A percentile compares a stretch with the other conserved stretches of the same genome.
These are phyloP conservation scores for Urostyla sp. DNA, from an alignment of 73 alveolate genomes.

Conservation along the genomic window DNA sequence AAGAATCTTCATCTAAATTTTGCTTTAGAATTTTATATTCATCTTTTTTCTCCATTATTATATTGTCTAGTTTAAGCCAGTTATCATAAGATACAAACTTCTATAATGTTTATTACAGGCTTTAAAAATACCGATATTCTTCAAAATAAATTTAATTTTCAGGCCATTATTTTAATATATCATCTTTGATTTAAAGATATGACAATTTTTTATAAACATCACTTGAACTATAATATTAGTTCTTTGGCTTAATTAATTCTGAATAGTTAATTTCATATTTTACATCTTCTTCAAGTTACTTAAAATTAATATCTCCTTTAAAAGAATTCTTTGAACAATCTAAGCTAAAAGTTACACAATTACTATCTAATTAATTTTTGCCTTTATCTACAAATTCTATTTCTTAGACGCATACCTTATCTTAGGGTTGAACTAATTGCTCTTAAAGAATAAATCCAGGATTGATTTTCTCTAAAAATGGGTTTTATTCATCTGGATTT, in stretches of 20 bases:
- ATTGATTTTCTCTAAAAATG: neutral
- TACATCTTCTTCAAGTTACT: too few relatives aligned
- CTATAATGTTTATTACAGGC: neutral
- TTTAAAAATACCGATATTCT: neutral
- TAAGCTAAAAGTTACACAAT: neutral
- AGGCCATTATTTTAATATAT: neutral
- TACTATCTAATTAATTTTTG: neutral
- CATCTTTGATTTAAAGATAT: neutral
- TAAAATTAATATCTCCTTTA: neutral
- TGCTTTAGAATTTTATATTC: neutral
- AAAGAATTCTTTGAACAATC: neutral
- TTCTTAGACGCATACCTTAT: neutral
- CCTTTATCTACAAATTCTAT: neutral
- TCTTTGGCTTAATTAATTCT: neutral
- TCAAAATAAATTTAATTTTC: neutral
- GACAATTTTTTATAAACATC: neutral
- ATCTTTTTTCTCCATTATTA: neutral
- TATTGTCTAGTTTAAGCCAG: neutral
- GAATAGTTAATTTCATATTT: neutral
- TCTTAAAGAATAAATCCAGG: neutral
- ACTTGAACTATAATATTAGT: too few relatives aligned
- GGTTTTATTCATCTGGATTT: conserved; percentile 8
- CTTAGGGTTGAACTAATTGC: neutral
- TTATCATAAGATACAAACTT: neutral
- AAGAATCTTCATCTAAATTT: neutral